phyloP scores from a whole-genome alignment of 139 green algal genomes.

The Asterochloris sp. region DNA sequence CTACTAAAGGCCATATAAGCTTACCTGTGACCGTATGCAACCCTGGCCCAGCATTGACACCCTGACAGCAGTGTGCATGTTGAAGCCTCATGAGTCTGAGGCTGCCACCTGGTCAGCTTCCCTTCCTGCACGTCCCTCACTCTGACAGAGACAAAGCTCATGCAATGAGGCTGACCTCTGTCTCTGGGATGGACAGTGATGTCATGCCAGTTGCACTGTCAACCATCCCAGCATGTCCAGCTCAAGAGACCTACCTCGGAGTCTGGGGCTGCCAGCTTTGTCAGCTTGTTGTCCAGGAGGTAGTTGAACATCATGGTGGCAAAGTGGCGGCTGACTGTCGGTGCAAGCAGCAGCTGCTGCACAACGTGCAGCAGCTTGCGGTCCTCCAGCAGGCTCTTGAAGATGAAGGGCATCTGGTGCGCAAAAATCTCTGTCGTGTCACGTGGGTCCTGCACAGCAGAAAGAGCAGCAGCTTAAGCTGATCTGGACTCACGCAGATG shows the following conservation, averaged over 20 bases:
- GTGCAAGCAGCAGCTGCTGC: constrained; percentile 21
- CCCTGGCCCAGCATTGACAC: too few species aligned
- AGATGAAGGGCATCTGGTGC: constrained; percentile 51
- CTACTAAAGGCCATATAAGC: too few species aligned
- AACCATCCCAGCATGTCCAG: background rate
- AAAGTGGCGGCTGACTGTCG: constrained; percentile 19
- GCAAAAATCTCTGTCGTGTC: constrained; percentile 89
- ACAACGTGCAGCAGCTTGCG: constrained; percentile 42
- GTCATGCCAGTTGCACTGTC: too few species aligned
- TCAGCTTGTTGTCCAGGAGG: constrained; percentile 33
- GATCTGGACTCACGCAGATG: too few species aligned
- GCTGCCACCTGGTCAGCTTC: too few species aligned
- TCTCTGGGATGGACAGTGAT: too few species aligned
- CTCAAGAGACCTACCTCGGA: constrained; percentile 13
- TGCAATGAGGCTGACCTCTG: too few species aligned
- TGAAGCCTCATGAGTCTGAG: too few species aligned
- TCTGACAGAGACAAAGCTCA: too few species aligned
- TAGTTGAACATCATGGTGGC: constrained; percentile 34
- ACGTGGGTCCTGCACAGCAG: constrained; percentile 47
- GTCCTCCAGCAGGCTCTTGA: constrained; percentile 45
- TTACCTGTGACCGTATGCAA: too few species aligned
- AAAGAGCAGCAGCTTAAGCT: background rate
- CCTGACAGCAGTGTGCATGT: too few species aligned
- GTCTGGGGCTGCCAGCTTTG: constrained; percentile 14
- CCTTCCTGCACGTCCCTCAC: too few species aligned